Percentiles rank a stretch among this genome's conserved stretches.
Evolutionary conservation across 768 basidiomycete genomes (phyloP).

Genomic region (Psilocybe sp.): DNA sequence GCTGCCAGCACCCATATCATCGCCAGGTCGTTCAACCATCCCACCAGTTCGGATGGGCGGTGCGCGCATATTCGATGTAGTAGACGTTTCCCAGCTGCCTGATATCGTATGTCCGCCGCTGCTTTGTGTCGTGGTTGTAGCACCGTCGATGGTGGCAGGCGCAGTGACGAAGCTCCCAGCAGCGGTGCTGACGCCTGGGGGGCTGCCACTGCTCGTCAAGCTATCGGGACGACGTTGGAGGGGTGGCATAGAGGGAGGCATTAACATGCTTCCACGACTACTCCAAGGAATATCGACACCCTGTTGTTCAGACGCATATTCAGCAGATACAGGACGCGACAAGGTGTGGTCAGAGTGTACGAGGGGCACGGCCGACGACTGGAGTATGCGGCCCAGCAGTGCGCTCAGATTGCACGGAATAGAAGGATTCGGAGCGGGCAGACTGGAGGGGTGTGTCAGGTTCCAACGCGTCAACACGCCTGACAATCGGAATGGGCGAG

Average conservation of each 20-base stretch:
- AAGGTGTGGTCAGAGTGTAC: not conserved
- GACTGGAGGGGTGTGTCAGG: constrained; percentile 13
- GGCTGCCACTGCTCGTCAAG: constrained; percentile 31
- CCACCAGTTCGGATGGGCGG: constrained; percentile 11
- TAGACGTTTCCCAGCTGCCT: constrained; percentile 39
- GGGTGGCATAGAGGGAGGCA: constrained; percentile 19
- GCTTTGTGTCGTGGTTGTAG: constrained; percentile 53
- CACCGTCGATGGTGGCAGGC: constrained; percentile 54
- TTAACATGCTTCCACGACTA: constrained; percentile 11
- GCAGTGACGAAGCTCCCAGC: constrained; percentile 67
- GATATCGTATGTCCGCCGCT: constrained; percentile 35
- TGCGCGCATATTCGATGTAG: constrained; percentile 8
- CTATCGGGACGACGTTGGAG: constrained; percentile 12
- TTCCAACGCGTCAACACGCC: not conserved
- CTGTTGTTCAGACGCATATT: constrained; percentile 16
- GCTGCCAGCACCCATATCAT: constrained; percentile 21
- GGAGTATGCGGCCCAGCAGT: constrained; percentile 14
- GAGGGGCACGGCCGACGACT: constrained; percentile 2
- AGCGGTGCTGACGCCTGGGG: constrained; percentile 66
- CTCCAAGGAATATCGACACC: constrained; percentile 23
- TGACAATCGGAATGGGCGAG: constrained; percentile 1
- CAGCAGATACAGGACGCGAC: constrained; percentile 11
- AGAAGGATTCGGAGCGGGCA: constrained; percentile 14
- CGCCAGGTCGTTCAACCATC: constrained; percentile 20
- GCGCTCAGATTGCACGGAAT: constrained; percentile 18